Conservation (phyloP, 495 filamentous ascomycete genomes). For the Penicillium flavigenum region DNA sequence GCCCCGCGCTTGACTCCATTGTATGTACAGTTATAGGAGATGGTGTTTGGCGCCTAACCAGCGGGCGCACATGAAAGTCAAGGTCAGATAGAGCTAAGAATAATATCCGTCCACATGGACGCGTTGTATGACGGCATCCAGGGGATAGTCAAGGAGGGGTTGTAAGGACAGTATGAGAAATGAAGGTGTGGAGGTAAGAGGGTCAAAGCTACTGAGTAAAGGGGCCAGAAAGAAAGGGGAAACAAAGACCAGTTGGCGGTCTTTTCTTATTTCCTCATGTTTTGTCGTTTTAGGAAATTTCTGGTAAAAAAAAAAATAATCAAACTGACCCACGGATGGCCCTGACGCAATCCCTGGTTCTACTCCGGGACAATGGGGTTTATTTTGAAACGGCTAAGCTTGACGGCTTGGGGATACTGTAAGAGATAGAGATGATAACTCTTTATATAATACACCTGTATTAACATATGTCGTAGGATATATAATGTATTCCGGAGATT, state of each 20-base stretch:
- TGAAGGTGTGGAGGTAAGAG: neutral
- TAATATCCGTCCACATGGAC: constrained; percentile 23
- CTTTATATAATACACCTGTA: neutral
- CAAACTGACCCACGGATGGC: constrained; percentile 20
- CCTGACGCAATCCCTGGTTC: constrained; percentile 20
- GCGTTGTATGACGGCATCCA: constrained; percentile 36
- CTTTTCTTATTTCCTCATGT: neutral
- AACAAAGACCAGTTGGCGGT: neutral
- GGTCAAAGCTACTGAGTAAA: constrained; percentile 5
- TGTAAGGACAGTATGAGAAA: constrained; percentile 8
- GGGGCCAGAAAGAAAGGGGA: constrained; percentile 3
- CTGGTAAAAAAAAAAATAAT: neutral
- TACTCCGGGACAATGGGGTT: neutral
- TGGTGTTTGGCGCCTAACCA: constrained; percentile 23
- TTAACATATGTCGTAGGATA: neutral
- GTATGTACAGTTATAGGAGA: constrained; percentile 11
- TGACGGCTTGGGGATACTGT: neutral
- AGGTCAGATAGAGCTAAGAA: neutral
- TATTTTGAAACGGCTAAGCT: constrained; percentile 7
- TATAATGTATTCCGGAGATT: neutral
- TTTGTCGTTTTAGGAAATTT: constrained; percentile 4
- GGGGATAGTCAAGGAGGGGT: constrained; percentile 11
- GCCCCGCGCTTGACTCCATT: constrained; percentile 16
- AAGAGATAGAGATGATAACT: neutral
- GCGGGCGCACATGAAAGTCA: constrained; percentile 27